These are phyloP conservation scores for Epicoccum sorghinum DNA, from an alignment of 2,329 filamentous ascomycete genomes.

Conservation along the genomic window DNA sequence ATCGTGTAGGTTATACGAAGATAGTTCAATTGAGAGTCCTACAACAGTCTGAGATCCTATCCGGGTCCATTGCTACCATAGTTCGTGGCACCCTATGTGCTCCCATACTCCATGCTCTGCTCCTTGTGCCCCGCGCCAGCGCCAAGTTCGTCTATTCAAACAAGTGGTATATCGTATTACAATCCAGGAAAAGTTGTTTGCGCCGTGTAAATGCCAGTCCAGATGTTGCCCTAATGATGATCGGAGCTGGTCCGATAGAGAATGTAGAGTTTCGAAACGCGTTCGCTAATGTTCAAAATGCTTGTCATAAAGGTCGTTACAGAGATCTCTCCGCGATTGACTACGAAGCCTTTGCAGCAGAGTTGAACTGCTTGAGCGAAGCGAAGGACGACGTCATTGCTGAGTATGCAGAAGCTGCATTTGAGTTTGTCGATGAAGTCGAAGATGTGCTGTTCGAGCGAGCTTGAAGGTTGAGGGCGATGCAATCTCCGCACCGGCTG, in stretches of 20 bases:
- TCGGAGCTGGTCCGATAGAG: neutral
- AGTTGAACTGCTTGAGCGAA: constrained; percentile 42
- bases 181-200: neutral
- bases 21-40: constrained; percentile 1
- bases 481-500: constrained; percentile 48
- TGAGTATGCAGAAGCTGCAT: constrained; percentile 42
- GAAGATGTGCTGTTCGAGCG: constrained; percentile 43
- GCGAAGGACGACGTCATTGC: constrained; percentile 50
- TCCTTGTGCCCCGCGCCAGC: constrained; percentile 2
- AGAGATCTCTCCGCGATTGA: neutral
- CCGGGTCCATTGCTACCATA: neutral
- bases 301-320: constrained; percentile 20
- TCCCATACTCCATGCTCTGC: neutral
- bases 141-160: constrained; percentile 1
- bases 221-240: constrained; percentile 10
- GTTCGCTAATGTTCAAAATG: constrained; percentile 26
- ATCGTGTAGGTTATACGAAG: neutral
- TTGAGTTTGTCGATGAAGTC: constrained; percentile 34
- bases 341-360: constrained; percentile 32
- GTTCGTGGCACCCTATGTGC: constrained; percentile 10
- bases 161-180: constrained; percentile 19
- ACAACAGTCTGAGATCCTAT: neutral
- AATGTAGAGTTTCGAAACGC: neutral
- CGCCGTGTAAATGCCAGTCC: constrained; percentile 14
- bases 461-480: constrained; percentile 48